A percentile compares a stretch with the other conserved stretches of the same genome.
These are phyloP conservation scores for Oleoguttula mirabilis DNA, from an alignment of 495 filamentous ascomycete species.

Conservation along the genomic window DNA sequence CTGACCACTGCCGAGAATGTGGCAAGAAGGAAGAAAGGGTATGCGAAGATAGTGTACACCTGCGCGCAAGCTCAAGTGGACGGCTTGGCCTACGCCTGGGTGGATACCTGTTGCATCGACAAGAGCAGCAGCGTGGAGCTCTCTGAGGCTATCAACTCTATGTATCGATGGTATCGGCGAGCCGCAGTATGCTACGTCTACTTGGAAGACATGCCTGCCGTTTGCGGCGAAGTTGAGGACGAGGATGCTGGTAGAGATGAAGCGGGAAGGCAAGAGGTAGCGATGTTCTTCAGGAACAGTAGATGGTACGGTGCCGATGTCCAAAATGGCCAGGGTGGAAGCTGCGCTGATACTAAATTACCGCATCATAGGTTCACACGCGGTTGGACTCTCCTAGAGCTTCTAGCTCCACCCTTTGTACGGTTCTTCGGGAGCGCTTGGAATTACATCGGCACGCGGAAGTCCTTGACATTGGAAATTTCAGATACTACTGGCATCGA, in stretches of 20 bases:
- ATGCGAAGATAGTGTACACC: not conserved
- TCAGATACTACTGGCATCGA: not conserved
- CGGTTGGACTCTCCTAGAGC: constrained; percentile 17
- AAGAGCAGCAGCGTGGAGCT: constrained; percentile 19
- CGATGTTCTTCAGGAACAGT: not conserved
- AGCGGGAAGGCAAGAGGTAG: not conserved
- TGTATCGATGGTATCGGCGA: constrained; percentile 15
- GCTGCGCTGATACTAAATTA: not conserved
- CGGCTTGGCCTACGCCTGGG: constrained; percentile 3
- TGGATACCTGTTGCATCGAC: constrained; percentile 20
- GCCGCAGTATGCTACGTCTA: constrained; percentile 13
- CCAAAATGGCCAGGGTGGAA: not conserved
- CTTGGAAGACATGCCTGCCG: constrained; percentile 5
- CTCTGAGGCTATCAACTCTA: constrained; percentile 17
- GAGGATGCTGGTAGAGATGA: not conserved
- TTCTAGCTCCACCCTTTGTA: constrained; percentile 8
- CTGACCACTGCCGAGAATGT: not conserved
- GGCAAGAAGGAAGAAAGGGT: not conserved
- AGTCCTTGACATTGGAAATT: not conserved
- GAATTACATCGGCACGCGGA: not conserved
- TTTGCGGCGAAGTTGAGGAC: not conserved
- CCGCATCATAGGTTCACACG: constrained; percentile 2
- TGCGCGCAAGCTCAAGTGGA: not conserved
- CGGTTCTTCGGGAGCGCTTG: constrained; percentile 5
- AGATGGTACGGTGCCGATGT: not conserved